A percentile compares a stretch with the other conserved stretches of the same genome.
Evolutionary conservation across 495 filamentous ascomycete genomes (phyloP).

Genomic region (Cenococcum geophilum): DNA sequence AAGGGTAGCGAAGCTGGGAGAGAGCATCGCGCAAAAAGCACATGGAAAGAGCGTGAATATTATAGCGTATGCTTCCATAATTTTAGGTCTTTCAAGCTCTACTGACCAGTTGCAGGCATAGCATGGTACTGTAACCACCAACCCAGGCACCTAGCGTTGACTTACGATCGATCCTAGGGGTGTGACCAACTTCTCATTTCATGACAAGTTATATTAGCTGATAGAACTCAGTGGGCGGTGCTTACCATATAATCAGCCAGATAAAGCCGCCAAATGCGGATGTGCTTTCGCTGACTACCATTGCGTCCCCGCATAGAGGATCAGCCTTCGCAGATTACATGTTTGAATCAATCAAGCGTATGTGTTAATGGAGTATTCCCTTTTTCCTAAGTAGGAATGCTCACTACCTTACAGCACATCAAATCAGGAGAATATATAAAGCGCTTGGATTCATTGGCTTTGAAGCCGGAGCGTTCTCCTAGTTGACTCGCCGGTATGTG

Average conservation of each 20-base stretch:
- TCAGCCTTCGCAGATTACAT: slow-evolving; percentile 78
- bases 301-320: slow-evolving; percentile 80
- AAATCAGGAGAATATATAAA: slow-evolving; percentile 64
- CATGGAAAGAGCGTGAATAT: slow-evolving; percentile 76
- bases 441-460: slow-evolving; percentile 60
- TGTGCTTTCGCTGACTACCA: slow-evolving; percentile 75
- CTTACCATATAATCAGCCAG: slow-evolving; percentile 84
- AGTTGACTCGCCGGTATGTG: slow-evolving; percentile 83
- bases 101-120: slow-evolving; percentile 48
- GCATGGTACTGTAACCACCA: slow-evolving; percentile 52
- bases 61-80: slow-evolving; percentile 57
- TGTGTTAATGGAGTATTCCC: slow-evolving; percentile 21
- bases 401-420: slow-evolving; percentile 15
- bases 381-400: neutral
- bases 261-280: slow-evolving; percentile 65
- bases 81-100: neutral
- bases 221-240: slow-evolving; percentile 60
- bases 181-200: slow-evolving; percentile 1
- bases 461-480: slow-evolving; percentile 75
- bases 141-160: neutral
- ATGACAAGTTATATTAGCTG: slow-evolving; percentile 1
- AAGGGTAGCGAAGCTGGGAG: slow-evolving; percentile 59
- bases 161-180: slow-evolving; percentile 12
- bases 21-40: slow-evolving; percentile 59
- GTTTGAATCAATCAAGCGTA: slow-evolving; percentile 61